These are phyloP conservation scores for Talaromyces adpressus DNA, from an alignment of 495 filamentous ascomycete species.

Conservation along the genomic window DNA sequence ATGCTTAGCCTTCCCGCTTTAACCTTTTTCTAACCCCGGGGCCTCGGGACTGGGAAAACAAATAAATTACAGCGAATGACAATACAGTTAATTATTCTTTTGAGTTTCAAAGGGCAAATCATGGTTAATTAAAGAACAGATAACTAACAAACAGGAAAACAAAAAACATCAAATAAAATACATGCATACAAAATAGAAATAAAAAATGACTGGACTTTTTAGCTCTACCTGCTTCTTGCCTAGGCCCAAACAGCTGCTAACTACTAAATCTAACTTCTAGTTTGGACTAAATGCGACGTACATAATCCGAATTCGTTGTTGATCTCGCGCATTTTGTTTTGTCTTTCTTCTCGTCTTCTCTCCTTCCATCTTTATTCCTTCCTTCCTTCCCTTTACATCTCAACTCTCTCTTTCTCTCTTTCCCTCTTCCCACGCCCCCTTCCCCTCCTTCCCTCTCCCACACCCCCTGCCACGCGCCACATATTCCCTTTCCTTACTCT, in stretches of 20 bases:
- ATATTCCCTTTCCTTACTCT: neutral
- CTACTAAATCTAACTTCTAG: slow-evolving; percentile 66
- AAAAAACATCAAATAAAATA: neutral
- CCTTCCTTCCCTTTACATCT: neutral
- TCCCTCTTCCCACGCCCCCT: slow-evolving; percentile 7
- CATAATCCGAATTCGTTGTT: slow-evolving; percentile 1
- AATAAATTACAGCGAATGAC: slow-evolving; percentile 8
- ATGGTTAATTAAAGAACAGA: neutral
- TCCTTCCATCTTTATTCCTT: neutral
- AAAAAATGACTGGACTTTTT: neutral
- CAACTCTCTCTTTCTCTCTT: slow-evolving; percentile 6
- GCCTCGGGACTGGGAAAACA: slow-evolving; percentile 11
- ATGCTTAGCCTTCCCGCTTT: neutral
- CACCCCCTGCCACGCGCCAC: slow-evolving; percentile 1
- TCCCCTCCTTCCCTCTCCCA: neutral
- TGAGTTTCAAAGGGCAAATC: neutral
- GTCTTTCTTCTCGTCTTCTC: neutral
- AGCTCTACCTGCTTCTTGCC: neutral
- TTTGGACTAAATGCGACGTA: slow-evolving; percentile 75
- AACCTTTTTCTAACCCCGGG: neutral
- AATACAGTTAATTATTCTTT: neutral
- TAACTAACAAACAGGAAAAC: neutral
- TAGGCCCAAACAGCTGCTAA: neutral
- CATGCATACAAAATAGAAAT: neutral
- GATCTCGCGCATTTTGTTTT: neutral